A percentile compares a stretch with the other conserved stretches of the same genome.
phyloP scores from a whole-genome alignment of 768 basidiomycete species.

The Scleroderma citrinum region DNA sequence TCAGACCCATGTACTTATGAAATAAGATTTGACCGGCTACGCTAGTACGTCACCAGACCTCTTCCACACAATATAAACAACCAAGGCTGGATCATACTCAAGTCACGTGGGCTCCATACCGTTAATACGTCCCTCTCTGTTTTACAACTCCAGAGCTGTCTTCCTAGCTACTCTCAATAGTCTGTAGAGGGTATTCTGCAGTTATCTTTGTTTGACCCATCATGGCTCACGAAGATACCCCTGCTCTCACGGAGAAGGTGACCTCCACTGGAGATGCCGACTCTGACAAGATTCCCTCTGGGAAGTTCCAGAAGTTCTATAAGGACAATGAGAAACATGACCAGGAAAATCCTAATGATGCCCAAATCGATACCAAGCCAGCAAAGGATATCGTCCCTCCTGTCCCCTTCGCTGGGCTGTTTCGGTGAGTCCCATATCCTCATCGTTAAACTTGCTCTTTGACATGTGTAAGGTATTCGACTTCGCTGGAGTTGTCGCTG shows the following conservation, averaged over 20 bases:
- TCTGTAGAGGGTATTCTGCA: no score
- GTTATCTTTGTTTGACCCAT: neutral
- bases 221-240: constrained; percentile 42
- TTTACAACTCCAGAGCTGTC: no score
- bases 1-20: no score
- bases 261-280: constrained; percentile 14
- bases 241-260: constrained; percentile 41
- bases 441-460: neutral
- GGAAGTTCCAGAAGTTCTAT: neutral
- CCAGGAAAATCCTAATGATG: constrained; percentile 4
- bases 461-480: constrained; percentile 56
- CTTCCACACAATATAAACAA: no score
- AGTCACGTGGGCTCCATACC: no score
- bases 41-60: no score
- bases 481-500: constrained; percentile 57
- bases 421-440: constrained; percentile 38
- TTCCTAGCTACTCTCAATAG: no score
- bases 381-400: constrained; percentile 30
- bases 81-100: no score
- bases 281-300: neutral
- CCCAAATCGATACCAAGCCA: constrained; percentile 12
- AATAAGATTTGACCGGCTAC: no score
- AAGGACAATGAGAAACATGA: constrained; percentile 28
- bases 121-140: no score
- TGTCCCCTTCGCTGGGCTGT: constrained; percentile 38